Evolutionary conservation across 169 alveolate genomes (phyloP).

Genomic region (Cryptosporidium canis): DNA sequence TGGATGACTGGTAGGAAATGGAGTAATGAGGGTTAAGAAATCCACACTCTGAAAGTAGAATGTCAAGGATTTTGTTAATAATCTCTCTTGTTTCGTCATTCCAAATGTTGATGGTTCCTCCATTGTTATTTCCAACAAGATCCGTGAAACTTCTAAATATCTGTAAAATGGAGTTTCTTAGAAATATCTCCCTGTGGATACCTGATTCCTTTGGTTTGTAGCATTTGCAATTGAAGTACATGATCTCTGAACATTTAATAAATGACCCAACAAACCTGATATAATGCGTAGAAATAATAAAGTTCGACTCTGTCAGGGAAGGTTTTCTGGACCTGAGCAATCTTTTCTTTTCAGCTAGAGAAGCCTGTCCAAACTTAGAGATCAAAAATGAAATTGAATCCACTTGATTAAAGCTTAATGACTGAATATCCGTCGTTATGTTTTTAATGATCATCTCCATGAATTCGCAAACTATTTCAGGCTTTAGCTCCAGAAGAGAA

Average conservation of each 20-base stretch:
- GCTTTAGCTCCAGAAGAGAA: conserved; percentile 42
- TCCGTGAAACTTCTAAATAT: conserved; percentile 28
- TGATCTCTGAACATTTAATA: background rate
- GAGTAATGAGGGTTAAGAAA: conserved; percentile 1
- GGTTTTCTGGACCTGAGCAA: background rate
- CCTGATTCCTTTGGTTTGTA: conserved; percentile 18
- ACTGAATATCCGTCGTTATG: background rate
- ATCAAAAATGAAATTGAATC: conserved; percentile 29
- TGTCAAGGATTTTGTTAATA: conserved; percentile 11
- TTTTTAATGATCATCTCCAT: conserved; percentile 44
- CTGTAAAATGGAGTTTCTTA: conserved; percentile 15
- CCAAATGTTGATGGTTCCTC: background rate
- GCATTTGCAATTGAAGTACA: conserved; percentile 27
- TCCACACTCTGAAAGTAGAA: conserved; percentile 34
- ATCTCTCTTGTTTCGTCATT: conserved; percentile 6
- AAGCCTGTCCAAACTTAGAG: conserved; percentile 54
- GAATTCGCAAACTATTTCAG: conserved; percentile 39
- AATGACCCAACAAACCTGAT: conserved; percentile 9
- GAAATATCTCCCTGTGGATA: conserved; percentile 30
- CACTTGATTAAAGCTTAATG: conserved; percentile 16
- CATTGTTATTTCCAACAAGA: background rate
- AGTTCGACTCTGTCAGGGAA: background rate
- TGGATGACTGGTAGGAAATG: conserved; percentile 28
- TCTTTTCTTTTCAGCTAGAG: conserved; percentile 6
- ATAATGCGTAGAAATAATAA: background rate